phyloP scores from a whole-genome alignment of 805 yeast genomes.

The Yarrowia keelungensis region DNA sequence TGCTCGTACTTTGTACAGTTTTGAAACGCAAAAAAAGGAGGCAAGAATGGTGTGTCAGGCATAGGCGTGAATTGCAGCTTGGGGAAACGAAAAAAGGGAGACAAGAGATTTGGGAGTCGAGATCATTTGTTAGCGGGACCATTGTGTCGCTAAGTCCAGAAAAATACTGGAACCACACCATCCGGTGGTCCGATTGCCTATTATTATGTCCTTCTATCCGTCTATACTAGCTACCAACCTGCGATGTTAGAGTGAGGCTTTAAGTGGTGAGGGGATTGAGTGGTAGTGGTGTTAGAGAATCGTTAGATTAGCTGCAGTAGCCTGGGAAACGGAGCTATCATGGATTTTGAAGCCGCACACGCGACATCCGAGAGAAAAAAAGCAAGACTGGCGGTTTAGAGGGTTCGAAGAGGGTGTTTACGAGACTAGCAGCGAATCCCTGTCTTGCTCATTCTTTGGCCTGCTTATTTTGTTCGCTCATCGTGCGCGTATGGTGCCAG shows the following conservation, averaged over 20 bases:
- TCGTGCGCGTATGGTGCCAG: conserved; percentile 19
- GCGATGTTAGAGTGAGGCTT: conserved; percentile 15
- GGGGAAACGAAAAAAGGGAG: neutral
- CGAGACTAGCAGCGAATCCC: too few species aligned
- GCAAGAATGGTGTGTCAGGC: neutral
- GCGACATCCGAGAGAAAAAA: neutral
- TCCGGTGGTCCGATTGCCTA: neutral
- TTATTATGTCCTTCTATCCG: too few species aligned
- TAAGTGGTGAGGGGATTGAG: neutral
- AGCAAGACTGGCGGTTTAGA: too few species aligned
- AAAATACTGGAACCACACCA: neutral
- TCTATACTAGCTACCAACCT: too few species aligned
- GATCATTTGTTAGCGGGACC: too few species aligned
- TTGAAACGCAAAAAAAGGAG: conserved; percentile 3
- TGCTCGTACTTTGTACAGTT: neutral
- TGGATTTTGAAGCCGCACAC: conserved; percentile 16
- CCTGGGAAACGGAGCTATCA: neutral
- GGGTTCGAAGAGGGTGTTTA: too few species aligned
- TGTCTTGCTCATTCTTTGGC: too few species aligned
- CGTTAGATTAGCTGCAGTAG: too few species aligned
- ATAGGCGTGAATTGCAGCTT: conserved; percentile 10
- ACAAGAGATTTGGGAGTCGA: neutral
- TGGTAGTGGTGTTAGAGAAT: too few species aligned
- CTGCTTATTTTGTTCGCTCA: too few species aligned
- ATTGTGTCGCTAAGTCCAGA: neutral